Evolutionary conservation across 345 rosid species (phyloP).

Genomic region (Rhodomyrtus tomentosa): DNA sequence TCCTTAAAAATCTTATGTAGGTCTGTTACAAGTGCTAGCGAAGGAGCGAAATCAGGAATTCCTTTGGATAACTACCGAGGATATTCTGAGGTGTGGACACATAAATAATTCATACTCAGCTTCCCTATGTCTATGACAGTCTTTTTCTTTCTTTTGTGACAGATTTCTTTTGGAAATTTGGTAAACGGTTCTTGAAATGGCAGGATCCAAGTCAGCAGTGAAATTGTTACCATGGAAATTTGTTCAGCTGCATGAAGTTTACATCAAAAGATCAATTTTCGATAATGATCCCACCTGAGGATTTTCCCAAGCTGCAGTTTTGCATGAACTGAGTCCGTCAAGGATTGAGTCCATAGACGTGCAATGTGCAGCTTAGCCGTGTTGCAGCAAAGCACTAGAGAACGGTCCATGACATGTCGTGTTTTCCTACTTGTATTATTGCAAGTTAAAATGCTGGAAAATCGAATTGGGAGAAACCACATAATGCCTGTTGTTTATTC

Average conservation of each 20-base stretch:
- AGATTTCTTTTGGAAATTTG: background rate
- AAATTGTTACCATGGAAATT: background rate
- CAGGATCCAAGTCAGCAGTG: background rate
- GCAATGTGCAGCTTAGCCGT: background rate
- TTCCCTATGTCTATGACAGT: background rate
- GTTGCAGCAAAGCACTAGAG: background rate
- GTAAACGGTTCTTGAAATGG: background rate
- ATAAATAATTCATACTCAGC: background rate
- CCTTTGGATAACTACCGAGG: conserved; percentile 39
- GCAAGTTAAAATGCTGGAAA: background rate
- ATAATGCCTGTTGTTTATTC: background rate
- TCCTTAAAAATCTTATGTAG: conserved; percentile 13
- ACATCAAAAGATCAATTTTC: background rate
- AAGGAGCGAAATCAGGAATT: conserved; percentile 69
- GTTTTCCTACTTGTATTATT: background rate
- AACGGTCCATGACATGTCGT: background rate
- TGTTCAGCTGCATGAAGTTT: background rate
- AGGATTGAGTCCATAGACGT: background rate
- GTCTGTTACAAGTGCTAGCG: conserved; percentile 52
- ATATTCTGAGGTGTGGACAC: conserved; percentile 33
- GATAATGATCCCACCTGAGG: background rate
- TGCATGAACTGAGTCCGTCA: background rate
- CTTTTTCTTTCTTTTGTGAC: background rate
- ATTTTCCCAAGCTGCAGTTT: background rate
- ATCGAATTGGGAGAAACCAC: background rate